Conservation (phyloP, 495 filamentous ascomycete species). For the Amphirosellinia nigrospora region DNA sequence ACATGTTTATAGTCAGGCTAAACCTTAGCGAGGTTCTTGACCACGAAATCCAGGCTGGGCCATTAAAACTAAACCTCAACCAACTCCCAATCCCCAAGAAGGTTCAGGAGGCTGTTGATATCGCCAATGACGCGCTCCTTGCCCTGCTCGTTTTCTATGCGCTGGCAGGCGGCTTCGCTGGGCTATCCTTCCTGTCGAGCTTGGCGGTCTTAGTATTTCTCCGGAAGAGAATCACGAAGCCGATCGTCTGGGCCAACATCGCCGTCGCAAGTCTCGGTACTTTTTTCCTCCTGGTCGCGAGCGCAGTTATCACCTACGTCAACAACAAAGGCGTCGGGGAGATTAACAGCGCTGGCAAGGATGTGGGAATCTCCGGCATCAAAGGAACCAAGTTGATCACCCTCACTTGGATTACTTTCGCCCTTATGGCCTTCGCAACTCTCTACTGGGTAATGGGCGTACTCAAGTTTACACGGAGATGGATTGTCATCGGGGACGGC, state of each 20-base stretch:
- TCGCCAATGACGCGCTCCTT: constrained; percentile 52
- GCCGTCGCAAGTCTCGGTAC: constrained; percentile 41
- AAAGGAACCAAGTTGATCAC: constrained; percentile 42
- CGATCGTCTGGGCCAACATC: constrained; percentile 52
- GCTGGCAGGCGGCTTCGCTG: constrained; percentile 64
- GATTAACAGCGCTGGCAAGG: constrained; percentile 41
- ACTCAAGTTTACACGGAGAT: constrained; percentile 61
- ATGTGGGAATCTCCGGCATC: constrained; percentile 41
- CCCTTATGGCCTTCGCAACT: constrained; percentile 63
- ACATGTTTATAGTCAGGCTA: constrained; percentile 51
- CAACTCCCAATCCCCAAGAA: constrained; percentile 67
- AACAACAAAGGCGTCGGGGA: constrained; percentile 39
- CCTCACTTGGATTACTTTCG: constrained; percentile 70
- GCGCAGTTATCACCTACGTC: constrained; percentile 40
- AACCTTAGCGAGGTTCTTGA: constrained; percentile 64
- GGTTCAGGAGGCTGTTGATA: constrained; percentile 65
- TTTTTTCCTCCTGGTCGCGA: constrained; percentile 36
- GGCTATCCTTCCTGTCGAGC: constrained; percentile 59
- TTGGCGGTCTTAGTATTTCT: constrained; percentile 47
- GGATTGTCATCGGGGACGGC: constrained; percentile 49
- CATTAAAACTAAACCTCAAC: constrained; percentile 54
- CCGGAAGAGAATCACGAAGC: constrained; percentile 40
- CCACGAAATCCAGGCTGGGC: constrained; percentile 56
- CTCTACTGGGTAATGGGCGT: constrained; percentile 55
- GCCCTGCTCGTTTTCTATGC: constrained; percentile 70